Base-by-base conservation (phyloP, 768 basidiomycete species). In the Boletus rubescentipes region DNA sequence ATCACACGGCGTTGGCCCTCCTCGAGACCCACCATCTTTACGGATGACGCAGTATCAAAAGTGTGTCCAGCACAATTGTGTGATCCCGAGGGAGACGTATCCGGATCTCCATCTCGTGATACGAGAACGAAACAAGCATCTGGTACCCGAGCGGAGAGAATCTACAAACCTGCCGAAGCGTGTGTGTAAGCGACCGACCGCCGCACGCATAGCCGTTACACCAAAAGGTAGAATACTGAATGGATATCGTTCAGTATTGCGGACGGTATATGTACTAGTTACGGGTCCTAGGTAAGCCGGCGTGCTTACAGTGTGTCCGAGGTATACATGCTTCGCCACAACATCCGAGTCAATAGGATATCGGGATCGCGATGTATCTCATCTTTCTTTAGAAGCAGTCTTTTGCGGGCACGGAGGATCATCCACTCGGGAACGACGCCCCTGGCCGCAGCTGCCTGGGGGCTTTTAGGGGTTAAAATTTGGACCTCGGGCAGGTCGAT, bases 311-410 rank as follows among this genome's bases (percentile, higher is more conserved):
- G n/a, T n/a, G n/a, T 95, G 9, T 95, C 87, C 52, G 93, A 95
- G 81, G 90, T 86, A 51, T n/a, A n/a, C n/a, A 26, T 11, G n/a
- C 30, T 2, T 4, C n/a, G n/a, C n/a, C n/a, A n/a, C n/a, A n/a
- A n/a, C n/a, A n/a, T n/a, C n/a, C n/a, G n/a, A n/a, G n/a, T 14
- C 10, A 36, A 20, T 14, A 96, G 89, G 96, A 98, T 67, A 92
- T 98, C 34, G 92, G 92, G 15, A 95, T 98, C 40, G 93, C 93
- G 3, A 92, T 92, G 2, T 98, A 90, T 68, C 76, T 98, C 26
- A 92, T 98, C 72, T 78, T 96, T 1, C 73, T 98, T 4, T 98
- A 95, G 96, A 91, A 88, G 61, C 76, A 82, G 34, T 85, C 84
- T 14, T 96, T 83, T 63, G 63, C 36, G 4, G 15, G 15, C 20